These are phyloP conservation scores for Kockovaella imperatae DNA, from an alignment of 768 basidiomycete species.

Conservation along the genomic window DNA sequence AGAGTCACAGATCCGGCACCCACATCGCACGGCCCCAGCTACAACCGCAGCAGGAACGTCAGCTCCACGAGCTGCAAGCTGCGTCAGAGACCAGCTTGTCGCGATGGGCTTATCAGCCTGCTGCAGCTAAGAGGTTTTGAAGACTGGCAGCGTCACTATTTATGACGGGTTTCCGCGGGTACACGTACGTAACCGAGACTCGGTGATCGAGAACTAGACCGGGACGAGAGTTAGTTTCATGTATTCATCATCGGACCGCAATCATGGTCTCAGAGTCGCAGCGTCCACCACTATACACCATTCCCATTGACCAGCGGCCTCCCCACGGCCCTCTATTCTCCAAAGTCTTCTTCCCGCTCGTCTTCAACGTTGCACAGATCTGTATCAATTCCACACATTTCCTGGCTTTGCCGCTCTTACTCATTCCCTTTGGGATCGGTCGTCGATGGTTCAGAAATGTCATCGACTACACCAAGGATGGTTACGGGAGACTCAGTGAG, in stretches of 20 bases:
- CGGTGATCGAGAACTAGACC: too few species aligned
- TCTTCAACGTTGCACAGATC: slow-evolving; percentile 58
- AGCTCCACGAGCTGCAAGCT: too few species aligned
- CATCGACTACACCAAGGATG: slow-evolving; percentile 72
- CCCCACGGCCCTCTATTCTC: slow-evolving; percentile 24
- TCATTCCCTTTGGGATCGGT: slow-evolving; percentile 52
- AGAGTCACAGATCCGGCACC: too few species aligned
- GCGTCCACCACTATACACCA: slow-evolving; percentile 32
- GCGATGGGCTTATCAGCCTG: too few species aligned
- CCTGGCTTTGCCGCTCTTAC: slow-evolving; percentile 60
- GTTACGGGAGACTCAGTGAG: slow-evolving; percentile 61
- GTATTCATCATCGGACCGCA: background rate
- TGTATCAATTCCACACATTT: slow-evolving; percentile 69
- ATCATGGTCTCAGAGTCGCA: too few species aligned
- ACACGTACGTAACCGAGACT: too few species aligned
- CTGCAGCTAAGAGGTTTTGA: too few species aligned
- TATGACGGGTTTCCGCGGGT: too few species aligned
- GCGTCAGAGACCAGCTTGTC: too few species aligned
- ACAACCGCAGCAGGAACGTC: too few species aligned
- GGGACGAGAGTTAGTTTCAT: background rate
- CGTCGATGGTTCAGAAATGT: slow-evolving; percentile 58
- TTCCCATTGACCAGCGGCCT: slow-evolving; percentile 42
- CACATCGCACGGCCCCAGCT: too few species aligned
- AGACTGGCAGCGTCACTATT: too few species aligned
- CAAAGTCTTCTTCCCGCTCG: slow-evolving; percentile 32